phyloP scores from a whole-genome alignment of 495 filamentous ascomycete species.

The Neurospora terricola region DNA sequence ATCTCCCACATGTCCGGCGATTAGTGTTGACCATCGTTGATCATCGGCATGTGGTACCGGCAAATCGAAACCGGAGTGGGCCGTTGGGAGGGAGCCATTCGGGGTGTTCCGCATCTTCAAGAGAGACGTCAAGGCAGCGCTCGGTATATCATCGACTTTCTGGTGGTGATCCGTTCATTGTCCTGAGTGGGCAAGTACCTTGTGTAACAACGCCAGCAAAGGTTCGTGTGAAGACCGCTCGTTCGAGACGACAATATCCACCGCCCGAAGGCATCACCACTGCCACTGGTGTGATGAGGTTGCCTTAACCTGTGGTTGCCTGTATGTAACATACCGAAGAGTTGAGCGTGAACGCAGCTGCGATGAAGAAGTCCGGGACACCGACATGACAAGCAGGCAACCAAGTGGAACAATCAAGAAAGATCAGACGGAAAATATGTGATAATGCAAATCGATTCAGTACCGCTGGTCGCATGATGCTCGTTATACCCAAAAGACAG shows the following conservation, averaged over 20 bases:
- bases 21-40: neutral
- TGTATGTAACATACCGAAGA: neutral
- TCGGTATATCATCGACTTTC: too few relatives aligned
- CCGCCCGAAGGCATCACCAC: slow-evolving; percentile 48
- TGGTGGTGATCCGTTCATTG: too few relatives aligned
- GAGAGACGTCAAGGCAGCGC: slow-evolving; percentile 32
- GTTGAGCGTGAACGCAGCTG: slow-evolving; percentile 3
- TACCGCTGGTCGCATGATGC: neutral
- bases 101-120: neutral
- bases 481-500: neutral
- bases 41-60: neutral
- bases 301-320: slow-evolving; percentile 41
- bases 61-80: neutral
- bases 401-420: neutral
- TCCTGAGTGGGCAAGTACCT: too few relatives aligned
- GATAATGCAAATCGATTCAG: neutral
- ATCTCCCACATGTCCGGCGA: neutral
- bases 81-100: neutral
- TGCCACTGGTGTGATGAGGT: slow-evolving; percentile 49
- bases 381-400: neutral
- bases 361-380: neutral
- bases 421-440: neutral
- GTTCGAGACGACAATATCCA: neutral
- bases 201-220: too few relatives aligned
- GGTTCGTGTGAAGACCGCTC: neutral